Conservation (phyloP, 2,329 filamentous ascomycete genomes). For the Tolypocladium tundrense region DNA sequence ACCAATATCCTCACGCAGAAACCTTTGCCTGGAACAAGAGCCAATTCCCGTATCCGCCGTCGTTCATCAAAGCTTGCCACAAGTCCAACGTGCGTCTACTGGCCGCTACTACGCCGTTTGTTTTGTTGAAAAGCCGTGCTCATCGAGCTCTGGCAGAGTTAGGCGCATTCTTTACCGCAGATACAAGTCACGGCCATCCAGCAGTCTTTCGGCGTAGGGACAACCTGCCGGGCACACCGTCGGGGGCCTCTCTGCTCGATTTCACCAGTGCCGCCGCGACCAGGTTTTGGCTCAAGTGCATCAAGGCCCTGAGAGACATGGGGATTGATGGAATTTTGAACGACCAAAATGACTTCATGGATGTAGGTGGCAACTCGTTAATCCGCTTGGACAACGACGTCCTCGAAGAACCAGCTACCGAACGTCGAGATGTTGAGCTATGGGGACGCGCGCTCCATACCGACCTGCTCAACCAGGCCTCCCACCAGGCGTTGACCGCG, state of each 20-base stretch:
- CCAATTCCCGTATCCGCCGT: constrained; percentile 58
- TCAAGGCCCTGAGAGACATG: constrained; percentile 47
- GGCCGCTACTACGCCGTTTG: constrained; percentile 64
- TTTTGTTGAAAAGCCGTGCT: constrained; percentile 55
- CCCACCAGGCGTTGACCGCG: constrained; percentile 54
- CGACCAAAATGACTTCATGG: constrained; percentile 67
- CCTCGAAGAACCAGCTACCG: constrained; percentile 22
- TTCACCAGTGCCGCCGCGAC: constrained; percentile 59
- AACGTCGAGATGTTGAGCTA: constrained; percentile 45
- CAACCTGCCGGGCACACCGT: constrained; percentile 58
- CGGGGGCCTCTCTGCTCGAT: constrained; percentile 60
- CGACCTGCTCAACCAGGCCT: constrained; percentile 61
- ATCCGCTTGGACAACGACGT: constrained; percentile 39
- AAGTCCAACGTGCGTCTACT: constrained; percentile 54
- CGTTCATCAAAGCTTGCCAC: constrained; percentile 52
- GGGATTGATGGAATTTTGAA: constrained; percentile 72
- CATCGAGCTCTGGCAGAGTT: constrained; percentile 48
- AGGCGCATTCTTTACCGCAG: constrained; percentile 50
- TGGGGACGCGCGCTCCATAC: constrained; percentile 63
- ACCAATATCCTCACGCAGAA: no score
- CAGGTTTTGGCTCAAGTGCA: constrained; percentile 62
- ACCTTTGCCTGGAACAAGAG: constrained; percentile 52
- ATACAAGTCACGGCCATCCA: constrained; percentile 40
- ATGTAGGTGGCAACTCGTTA: constrained; percentile 55
- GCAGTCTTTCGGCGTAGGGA: constrained; percentile 60